Percentiles rank a stretch among this genome's conserved stretches.
Conservation (phyloP, 148 eudicot genomes). For the Simmondsia chinensis region DNA sequence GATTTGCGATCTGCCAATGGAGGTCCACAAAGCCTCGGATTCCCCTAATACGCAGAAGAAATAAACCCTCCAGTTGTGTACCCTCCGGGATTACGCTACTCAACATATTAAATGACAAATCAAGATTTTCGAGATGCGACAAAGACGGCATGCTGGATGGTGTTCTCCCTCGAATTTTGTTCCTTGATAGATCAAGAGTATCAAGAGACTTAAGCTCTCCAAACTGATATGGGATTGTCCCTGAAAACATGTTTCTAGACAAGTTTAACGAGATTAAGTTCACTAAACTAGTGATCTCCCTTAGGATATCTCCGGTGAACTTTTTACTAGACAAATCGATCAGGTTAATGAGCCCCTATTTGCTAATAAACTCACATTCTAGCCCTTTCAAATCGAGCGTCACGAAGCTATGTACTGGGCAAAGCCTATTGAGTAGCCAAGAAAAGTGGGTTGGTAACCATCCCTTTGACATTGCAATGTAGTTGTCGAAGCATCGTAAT, state of each 20-base stretch:
- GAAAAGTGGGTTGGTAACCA: not conserved
- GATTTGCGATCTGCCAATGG: constrained; percentile 16
- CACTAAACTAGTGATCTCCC: constrained; percentile 17
- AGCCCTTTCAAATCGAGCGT: constrained; percentile 19
- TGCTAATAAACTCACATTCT: constrained; percentile 20
- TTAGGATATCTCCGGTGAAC: constrained; percentile 26
- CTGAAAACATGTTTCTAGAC: constrained; percentile 31
- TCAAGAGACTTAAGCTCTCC: constrained; percentile 15
- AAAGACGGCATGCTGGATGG: constrained; percentile 32
- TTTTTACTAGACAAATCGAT: constrained; percentile 36
- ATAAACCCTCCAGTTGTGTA: constrained; percentile 27
- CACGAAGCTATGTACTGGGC: constrained; percentile 23
- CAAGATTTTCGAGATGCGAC: constrained; percentile 21
- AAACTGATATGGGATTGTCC: constrained; percentile 30
- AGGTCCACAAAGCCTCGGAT: constrained; percentile 36
- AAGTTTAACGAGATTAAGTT: constrained; percentile 27
- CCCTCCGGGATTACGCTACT: constrained; percentile 36
- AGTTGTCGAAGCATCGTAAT: constrained; percentile 15
- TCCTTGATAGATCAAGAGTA: constrained; percentile 38
- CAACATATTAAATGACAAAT: constrained; percentile 34
- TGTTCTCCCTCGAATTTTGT: constrained; percentile 28
- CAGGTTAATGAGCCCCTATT: constrained; percentile 26
- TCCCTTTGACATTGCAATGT: constrained; percentile 15
- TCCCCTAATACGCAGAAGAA: constrained; percentile 24
- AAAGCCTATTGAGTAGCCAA: no score